Percentiles rank a stretch among this genome's conserved stretches.
Evolutionary conservation across 805 yeast species (phyloP).

Genomic region (Metschnikowia rubicola): DNA sequence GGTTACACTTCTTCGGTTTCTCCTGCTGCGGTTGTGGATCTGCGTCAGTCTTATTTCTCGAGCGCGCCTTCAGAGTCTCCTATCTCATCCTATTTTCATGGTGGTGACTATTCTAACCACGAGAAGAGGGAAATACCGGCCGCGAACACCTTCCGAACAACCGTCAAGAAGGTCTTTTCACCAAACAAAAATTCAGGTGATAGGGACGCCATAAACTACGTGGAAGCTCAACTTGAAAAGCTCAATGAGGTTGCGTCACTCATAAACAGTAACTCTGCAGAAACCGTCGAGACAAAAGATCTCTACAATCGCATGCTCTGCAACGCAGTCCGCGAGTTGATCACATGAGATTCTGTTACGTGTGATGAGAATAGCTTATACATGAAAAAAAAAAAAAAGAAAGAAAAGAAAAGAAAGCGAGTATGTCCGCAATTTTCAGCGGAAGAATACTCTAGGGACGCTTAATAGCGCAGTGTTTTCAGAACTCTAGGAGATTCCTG

Average conservation of each 20-base stretch:
- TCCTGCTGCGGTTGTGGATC: slow-evolving; percentile 2
- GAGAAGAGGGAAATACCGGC: slow-evolving; percentile 7
- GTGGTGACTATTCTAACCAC: background rate
- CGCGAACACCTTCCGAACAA: slow-evolving; percentile 28
- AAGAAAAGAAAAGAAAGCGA: background rate
- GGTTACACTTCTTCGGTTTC: slow-evolving; percentile 2
- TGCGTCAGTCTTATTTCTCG: background rate
- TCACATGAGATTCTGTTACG: background rate
- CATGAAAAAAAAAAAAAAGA: background rate
- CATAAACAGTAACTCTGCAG: slow-evolving; percentile 15
- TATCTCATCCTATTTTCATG: slow-evolving; percentile 9
- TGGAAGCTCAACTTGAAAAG: slow-evolving; percentile 29
- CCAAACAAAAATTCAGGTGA: slow-evolving; percentile 34
- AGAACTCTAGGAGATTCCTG: background rate
- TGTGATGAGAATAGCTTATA: background rate
- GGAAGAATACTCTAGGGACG: background rate
- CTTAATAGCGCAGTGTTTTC: too few relatives aligned
- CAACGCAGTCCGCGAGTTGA: slow-evolving; percentile 12
- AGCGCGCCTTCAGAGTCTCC: slow-evolving; percentile 8
- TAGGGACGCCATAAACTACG: slow-evolving; percentile 21
- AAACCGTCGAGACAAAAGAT: slow-evolving; percentile 11
- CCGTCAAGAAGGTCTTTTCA: slow-evolving; percentile 34
- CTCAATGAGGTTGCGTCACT: slow-evolving; percentile 22
- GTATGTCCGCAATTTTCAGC: too few relatives aligned
- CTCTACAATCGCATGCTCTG: slow-evolving; percentile 17